Evolutionary conservation across 2,329 filamentous ascomycete genomes (phyloP).

Genomic region (Beauveria asiatica): DNA sequence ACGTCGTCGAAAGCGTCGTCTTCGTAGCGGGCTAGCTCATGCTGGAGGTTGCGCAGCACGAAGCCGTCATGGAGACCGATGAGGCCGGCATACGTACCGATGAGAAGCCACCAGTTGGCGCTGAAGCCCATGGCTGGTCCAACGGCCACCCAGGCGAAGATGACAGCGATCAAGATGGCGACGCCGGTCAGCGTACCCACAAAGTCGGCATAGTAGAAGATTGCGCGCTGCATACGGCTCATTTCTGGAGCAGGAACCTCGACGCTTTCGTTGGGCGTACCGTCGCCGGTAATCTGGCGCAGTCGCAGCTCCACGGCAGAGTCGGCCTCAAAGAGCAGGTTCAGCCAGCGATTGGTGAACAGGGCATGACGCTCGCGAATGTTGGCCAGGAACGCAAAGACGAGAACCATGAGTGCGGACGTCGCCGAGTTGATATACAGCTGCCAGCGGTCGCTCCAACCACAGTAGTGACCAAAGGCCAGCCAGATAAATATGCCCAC

Average conservation of each 20-base stretch:
- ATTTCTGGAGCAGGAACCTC: constrained; percentile 24
- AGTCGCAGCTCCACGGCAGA: constrained; percentile 25
- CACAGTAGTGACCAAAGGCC: constrained; percentile 20
- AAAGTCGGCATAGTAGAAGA: constrained; percentile 34
- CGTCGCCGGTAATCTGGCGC: constrained; percentile 25
- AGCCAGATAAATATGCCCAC: constrained; percentile 27
- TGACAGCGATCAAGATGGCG: constrained; percentile 27
- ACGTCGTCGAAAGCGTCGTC: constrained; percentile 13
- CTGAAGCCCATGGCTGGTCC: constrained; percentile 31
- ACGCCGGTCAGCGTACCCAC: constrained; percentile 34
- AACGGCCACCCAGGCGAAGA: constrained; percentile 29
- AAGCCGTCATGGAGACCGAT: constrained; percentile 37
- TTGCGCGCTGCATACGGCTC: constrained; percentile 25
- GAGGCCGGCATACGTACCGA: constrained; percentile 38
- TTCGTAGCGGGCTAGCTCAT: constrained; percentile 17
- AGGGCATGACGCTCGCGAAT: constrained; percentile 28
- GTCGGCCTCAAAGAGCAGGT: constrained; percentile 26
- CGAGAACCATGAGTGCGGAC: constrained; percentile 28
- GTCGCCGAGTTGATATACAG: constrained; percentile 36
- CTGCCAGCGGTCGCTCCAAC: constrained; percentile 29
- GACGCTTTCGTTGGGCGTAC: constrained; percentile 24
- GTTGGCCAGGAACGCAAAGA: constrained; percentile 32
- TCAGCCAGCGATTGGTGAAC: constrained; percentile 23
- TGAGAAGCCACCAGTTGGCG: constrained; percentile 38
- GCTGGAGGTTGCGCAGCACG: constrained; percentile 35